phyloP scores from a whole-genome alignment of 1,284 basidiomycete genomes.

The Malassezia equina region DNA sequence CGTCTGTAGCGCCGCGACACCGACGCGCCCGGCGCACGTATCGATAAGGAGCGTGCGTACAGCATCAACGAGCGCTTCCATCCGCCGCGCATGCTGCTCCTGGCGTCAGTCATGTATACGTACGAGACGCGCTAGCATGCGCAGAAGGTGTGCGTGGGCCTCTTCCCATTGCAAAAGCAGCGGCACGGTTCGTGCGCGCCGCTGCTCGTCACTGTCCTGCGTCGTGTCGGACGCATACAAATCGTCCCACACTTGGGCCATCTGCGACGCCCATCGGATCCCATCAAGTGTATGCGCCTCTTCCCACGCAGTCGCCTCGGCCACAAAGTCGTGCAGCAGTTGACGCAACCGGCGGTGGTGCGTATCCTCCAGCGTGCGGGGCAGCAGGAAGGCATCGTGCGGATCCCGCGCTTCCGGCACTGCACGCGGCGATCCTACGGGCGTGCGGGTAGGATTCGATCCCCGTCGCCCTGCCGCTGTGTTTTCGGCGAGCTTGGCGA shows the following conservation, averaged over 20 bases:
- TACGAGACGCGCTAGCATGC: slow-evolving; percentile 23
- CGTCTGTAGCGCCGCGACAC: slow-evolving; percentile 24
- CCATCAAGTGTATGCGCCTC: slow-evolving; percentile 36
- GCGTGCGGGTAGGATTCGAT: background rate
- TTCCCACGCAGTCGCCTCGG: slow-evolving; percentile 28
- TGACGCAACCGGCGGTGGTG: slow-evolving; percentile 30
- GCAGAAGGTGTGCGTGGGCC: slow-evolving; percentile 5
- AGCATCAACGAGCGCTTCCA: slow-evolving; percentile 22
- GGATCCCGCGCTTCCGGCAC: slow-evolving; percentile 1
- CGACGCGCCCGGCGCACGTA: slow-evolving; percentile 21
- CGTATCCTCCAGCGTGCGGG: slow-evolving; percentile 30
- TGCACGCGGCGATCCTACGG: background rate
- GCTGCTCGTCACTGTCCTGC: slow-evolving; percentile 11
- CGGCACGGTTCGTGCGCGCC: slow-evolving; percentile 5
- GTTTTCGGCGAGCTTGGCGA: slow-evolving; percentile 21
- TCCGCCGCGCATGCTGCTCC: slow-evolving; percentile 21
- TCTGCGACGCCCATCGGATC: slow-evolving; percentile 31
- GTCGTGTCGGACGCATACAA: slow-evolving; percentile 1
- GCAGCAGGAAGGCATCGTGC: slow-evolving; percentile 19
- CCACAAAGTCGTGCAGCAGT: slow-evolving; percentile 24
- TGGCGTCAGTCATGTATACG: slow-evolving; percentile 13
- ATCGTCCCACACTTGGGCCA: slow-evolving; percentile 31
- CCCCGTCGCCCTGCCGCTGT: background rate
- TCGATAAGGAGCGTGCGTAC: slow-evolving; percentile 22
- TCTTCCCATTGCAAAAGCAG: slow-evolving; percentile 9